Evolutionary conservation across 192 early-diverging fungal genomes (phyloP).

Genomic region (Coemansia javaensis): DNA sequence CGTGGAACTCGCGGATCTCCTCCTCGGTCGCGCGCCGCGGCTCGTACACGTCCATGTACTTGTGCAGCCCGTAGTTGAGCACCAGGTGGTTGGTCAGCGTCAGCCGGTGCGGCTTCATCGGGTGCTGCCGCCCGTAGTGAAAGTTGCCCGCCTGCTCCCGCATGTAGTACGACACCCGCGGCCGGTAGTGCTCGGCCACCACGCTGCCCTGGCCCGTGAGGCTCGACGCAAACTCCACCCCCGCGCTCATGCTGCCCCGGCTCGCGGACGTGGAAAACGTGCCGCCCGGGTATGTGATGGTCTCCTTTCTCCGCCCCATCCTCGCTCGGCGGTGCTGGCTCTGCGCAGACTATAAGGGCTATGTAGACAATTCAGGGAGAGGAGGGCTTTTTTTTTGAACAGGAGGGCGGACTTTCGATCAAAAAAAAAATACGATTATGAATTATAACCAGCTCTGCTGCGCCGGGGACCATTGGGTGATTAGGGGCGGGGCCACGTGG

Average conservation of each 20-base stretch:
- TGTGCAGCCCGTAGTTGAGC: conserved; percentile 85
- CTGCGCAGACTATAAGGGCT: no score
- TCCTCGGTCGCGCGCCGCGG: conserved; percentile 80
- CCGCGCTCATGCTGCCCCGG: conserved; percentile 22
- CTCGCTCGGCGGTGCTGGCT: neutral
- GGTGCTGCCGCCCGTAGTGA: conserved; percentile 72
- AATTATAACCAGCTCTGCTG: neutral
- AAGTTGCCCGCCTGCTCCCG: conserved; percentile 75
- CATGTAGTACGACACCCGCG: conserved; percentile 69
- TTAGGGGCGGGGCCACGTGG: neutral
- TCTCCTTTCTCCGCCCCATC: conserved; percentile 47
- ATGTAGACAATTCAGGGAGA: no score
- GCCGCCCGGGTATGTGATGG: conserved; percentile 29
- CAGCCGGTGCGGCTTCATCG: conserved; percentile 91
- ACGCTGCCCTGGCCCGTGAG: conserved; percentile 5
- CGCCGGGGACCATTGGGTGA: neutral
- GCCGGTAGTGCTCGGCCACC: conserved; percentile 55
- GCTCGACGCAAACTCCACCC: conserved; percentile 29
- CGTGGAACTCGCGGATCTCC: conserved; percentile 92
- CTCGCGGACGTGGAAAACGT: conserved; percentile 30
- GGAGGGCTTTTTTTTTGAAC: no score
- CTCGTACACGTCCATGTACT: conserved; percentile 82
- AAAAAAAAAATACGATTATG: neutral
- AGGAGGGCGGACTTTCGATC: no score
- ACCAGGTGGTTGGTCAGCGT: conserved; percentile 93